Base-by-base conservation (phyloP, 2,329 filamentous ascomycete genomes). In the Nigrospora sphaerica region DNA sequence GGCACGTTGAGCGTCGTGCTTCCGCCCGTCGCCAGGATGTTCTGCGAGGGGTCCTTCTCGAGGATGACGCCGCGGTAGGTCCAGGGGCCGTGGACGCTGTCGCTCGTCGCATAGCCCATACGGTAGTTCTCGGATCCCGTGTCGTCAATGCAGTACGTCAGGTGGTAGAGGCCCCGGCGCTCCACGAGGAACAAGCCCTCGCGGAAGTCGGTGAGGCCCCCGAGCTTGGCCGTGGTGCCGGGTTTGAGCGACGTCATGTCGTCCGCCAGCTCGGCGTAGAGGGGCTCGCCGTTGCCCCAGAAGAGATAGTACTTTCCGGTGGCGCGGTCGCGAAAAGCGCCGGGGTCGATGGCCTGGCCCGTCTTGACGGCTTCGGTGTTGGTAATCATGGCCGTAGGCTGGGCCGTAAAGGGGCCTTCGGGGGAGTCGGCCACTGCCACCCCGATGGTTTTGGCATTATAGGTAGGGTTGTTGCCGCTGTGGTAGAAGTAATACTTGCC, bases 401-500 rank as follows among this genome's bases (percentile, higher is more conserved):
- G 68, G 0, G 81, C 73, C 3, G 58, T 69, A 57, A 82, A 85
- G 0, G 81, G 81, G 0, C 82, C 82, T 39, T 77, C 74, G 0
- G 81, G 81, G 3, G 67, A 68, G 40, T 75, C 66, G 2, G 73
- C 68, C 0, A 78, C 71, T 0, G 81, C 81, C 0, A 81, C 81
- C 4, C 81, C 81, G 32, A 85, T 80, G 4, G 77, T 79, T 45
- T 82, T 72, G 51, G 75, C 67, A 49, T 80, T 69, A 32, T 75
- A 64, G 0, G 77, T 77, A 0, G 80, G 77, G 37, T 71, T 71
- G 14, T 74, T 60, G 0, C 72, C 72, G 34, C 66, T 73, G 61
- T 83, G 84, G 62, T 81, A 83, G 28, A 85, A 76, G 54, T 81
- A 84, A 62, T 78, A 85, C 62, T 80, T 81, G 0, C 77, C 78